Percentiles rank a stretch among this genome's conserved stretches.
Conservation (phyloP, 140 eudicot species). For the Stevia rebaudiana region DNA sequence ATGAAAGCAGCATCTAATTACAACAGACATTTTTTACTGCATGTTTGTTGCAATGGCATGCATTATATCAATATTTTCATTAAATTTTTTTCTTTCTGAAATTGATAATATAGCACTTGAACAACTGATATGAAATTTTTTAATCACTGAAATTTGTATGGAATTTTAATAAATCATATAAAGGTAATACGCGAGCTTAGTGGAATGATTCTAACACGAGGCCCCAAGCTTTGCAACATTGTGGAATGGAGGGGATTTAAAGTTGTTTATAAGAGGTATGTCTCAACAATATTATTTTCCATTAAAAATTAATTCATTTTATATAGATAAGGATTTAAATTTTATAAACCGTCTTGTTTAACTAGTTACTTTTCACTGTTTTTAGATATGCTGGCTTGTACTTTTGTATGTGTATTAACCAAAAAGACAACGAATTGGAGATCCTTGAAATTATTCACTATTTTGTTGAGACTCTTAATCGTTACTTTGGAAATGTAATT, state of each 20-base stretch:
- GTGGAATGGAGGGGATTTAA: slow-evolving; percentile 97
- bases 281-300: neutral
- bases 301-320: no score
- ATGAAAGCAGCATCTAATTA: neutral
- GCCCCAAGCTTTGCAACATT: slow-evolving; percentile 88
- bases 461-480: slow-evolving; percentile 80
- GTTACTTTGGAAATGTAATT: slow-evolving; percentile 95
- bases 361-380: neutral
- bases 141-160: neutral
- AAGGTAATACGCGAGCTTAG: slow-evolving; percentile 96
- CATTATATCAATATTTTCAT: neutral
- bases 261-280: slow-evolving; percentile 83
- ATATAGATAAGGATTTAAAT: no score
- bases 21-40: neutral
- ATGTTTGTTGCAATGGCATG: neutral
- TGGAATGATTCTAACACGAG: slow-evolving; percentile 77
- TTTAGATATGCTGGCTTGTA: slow-evolving; percentile 90
- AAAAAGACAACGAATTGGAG: slow-evolving; percentile 88
- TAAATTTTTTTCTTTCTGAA: neutral
- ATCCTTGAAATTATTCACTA: slow-evolving; percentile 90
- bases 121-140: neutral
- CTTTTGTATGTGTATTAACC: slow-evolving; percentile 92
- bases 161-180: slow-evolving; percentile 7
- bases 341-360: neutral
- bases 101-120: neutral